A percentile compares a stretch with the other conserved stretches of the same genome.
These are phyloP conservation scores for Boechera retrofracta DNA, from an alignment of 345 rosid species.

Conservation along the genomic window DNA sequence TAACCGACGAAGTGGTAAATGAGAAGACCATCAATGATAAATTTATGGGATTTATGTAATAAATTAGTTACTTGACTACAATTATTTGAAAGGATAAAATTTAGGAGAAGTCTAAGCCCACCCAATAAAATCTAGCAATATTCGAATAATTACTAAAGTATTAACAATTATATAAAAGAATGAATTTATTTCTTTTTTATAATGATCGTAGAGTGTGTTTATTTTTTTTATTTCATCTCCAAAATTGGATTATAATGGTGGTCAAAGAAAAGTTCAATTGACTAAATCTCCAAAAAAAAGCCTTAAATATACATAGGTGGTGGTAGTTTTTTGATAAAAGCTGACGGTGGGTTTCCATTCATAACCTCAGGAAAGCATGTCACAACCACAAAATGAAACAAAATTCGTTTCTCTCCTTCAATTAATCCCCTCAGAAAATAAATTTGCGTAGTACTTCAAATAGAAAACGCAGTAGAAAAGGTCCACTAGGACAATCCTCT, in stretches of 20 bases:
- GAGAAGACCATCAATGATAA: constrained; percentile 20
- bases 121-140: constrained; percentile 8
- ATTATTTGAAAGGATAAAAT: constrained; percentile 34
- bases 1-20: constrained; percentile 37
- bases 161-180: not conserved
- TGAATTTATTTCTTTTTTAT: too few relatives aligned
- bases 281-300: not conserved
- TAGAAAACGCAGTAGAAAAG: not conserved
- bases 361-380: not conserved
- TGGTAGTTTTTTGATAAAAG: not conserved
- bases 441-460: not conserved
- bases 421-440: not conserved
- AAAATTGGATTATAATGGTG: not conserved
- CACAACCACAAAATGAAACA: not conserved
- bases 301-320: not conserved
- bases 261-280: not conserved
- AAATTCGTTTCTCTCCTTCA: not conserved
- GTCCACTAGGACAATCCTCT: not conserved
- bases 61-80: constrained; percentile 34
- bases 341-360: not conserved
- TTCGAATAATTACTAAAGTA: constrained; percentile 1
- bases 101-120: constrained; percentile 30
- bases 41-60: constrained; percentile 9
- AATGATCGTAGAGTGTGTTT: too few relatives aligned
- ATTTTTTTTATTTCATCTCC: too few relatives aligned